Conservation (phyloP, 2,329 filamentous ascomycete species). For the Ploettnerulaceae sp. region DNA sequence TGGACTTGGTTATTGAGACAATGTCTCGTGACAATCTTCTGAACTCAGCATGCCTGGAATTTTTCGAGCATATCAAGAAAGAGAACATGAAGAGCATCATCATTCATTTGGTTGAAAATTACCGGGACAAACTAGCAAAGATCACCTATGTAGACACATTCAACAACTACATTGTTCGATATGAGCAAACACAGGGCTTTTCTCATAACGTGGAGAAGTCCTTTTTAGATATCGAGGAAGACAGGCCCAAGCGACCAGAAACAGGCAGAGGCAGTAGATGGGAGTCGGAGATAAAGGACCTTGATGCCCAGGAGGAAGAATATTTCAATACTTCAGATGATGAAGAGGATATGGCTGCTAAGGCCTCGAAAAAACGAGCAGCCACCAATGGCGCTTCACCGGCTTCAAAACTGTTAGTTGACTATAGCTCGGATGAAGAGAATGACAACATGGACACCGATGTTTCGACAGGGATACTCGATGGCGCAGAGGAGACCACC, state of each 20-base stretch:
- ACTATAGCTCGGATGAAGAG: conserved; percentile 93
- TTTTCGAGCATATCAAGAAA: conserved; percentile 86
- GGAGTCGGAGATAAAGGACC: conserved; percentile 66
- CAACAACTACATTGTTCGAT: conserved; percentile 66
- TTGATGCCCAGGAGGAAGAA: conserved; percentile 82
- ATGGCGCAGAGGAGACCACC: conserved; percentile 19
- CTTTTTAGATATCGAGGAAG: conserved; percentile 63
- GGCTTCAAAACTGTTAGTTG: conserved; percentile 69
- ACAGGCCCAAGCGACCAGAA: conserved; percentile 41
- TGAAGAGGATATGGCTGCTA: conserved; percentile 61
- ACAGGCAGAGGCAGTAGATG: conserved; percentile 57
- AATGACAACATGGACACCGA: conserved; percentile 57
- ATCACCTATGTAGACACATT: conserved; percentile 87
- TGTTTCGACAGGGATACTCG: conserved; percentile 30
- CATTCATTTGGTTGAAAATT: conserved; percentile 77
- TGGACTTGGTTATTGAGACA: conserved; percentile 77
- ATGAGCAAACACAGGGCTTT: conserved; percentile 72
- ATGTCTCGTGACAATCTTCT: conserved; percentile 91
- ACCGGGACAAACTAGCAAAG: conserved; percentile 68
- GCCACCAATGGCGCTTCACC: conserved; percentile 58
- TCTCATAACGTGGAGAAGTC: conserved; percentile 60
- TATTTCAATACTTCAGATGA: conserved; percentile 92
- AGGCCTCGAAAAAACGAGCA: conserved; percentile 15
- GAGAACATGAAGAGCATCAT: conserved; percentile 78
- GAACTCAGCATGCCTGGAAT: conserved; percentile 87